Evolutionary conservation across 2,329 filamentous ascomycete genomes (phyloP), one percentile per base, ranked within the genome.

Genomic region (Emmonsiellopsis sp.): DNA sequence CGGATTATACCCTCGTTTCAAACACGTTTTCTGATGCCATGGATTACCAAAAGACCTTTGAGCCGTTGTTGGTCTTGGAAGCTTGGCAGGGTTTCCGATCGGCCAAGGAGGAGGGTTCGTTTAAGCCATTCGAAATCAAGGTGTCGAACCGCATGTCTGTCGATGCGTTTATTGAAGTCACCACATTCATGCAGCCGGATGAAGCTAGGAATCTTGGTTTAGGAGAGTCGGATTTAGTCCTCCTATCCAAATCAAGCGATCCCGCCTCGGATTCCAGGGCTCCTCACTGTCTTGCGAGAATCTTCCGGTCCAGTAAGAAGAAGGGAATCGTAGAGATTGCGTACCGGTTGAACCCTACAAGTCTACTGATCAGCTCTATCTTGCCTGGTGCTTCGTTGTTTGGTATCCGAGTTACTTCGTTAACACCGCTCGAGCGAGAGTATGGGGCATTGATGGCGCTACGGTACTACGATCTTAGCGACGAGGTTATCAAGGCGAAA

Each of bases 31-130:
- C 76, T 31, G 84, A 89, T 60, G 87, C 90, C 0, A 73, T 74
- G 43, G 84, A 87, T 49, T 98, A 98, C 67, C 88, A 94, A 67
- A 79, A 82, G 55, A 95, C 90, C 0, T 98, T 98, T 69, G 85
- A 94, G 60, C 91, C 92, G 5, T 77, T 98, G 20, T 78, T 98
- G 35, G 83, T 93, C 32, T 85, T 95, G 30, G 93, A 98, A 74
- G 92, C 92, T 32, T 98, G 93, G 93, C 87, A 94, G 65, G 87
- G 88, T 4, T 93, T 98, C 67, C 85, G 94, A 50, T 91, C 89
- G 49, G 82, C 88, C 16, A 91, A 91, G 67, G 89, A 96, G 63
- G 93, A 98, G 69, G 82, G 85, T 47, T 87, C 81, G 16, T 83
- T 84, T 58, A 89, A 86, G 65, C 76, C 88, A 0, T 94, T 95